Percentiles rank a stretch among this genome's conserved stretches.
Conservation (phyloP, 176 grass and related monocot genomes). For the Tillandsia fasciculata region DNA sequence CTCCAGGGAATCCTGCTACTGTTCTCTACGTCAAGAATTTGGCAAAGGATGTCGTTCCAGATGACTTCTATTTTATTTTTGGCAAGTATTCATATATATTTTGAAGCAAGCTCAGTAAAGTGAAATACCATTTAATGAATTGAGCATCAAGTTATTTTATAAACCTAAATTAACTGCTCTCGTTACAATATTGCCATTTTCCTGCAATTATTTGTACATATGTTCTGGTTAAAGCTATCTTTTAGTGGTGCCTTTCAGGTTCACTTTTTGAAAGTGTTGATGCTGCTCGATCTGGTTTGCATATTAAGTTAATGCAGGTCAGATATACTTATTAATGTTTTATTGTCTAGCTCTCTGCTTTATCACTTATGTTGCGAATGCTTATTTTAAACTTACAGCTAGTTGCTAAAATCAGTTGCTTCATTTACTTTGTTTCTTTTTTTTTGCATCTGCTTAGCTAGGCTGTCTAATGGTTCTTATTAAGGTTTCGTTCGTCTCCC, state of each 20-base stretch:
- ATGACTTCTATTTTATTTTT: slow-evolving; percentile 90
- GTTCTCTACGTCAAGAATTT: slow-evolving; percentile 97
- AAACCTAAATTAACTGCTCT: slow-evolving; percentile 9
- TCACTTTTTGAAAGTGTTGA: slow-evolving; percentile 67
- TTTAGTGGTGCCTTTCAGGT: slow-evolving; percentile 26
- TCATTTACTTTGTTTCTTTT: neutral
- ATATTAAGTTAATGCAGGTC: slow-evolving; percentile 92
- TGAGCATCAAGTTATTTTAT: neutral
- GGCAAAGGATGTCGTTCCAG: slow-evolving; percentile 72
- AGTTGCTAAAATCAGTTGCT: neutral
- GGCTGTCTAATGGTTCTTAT: neutral
- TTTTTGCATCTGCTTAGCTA: neutral
- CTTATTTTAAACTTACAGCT: neutral
- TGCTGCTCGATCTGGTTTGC: slow-evolving; percentile 42
- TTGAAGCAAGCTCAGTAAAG: slow-evolving; percentile 4
- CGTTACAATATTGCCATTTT: slow-evolving; percentile 2
- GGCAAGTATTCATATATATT: slow-evolving; percentile 31
- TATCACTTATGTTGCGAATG: neutral
- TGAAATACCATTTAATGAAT: neutral
- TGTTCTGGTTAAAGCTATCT: neutral
- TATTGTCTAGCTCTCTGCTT: neutral
- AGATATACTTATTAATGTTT: slow-evolving; percentile 17
- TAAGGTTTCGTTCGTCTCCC: neutral
- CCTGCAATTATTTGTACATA: slow-evolving; percentile 1
- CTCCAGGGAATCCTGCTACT: slow-evolving; percentile 62